Evolutionary conservation across 176 grass and related monocot genomes (phyloP).

Genomic region (Canna indica): DNA sequence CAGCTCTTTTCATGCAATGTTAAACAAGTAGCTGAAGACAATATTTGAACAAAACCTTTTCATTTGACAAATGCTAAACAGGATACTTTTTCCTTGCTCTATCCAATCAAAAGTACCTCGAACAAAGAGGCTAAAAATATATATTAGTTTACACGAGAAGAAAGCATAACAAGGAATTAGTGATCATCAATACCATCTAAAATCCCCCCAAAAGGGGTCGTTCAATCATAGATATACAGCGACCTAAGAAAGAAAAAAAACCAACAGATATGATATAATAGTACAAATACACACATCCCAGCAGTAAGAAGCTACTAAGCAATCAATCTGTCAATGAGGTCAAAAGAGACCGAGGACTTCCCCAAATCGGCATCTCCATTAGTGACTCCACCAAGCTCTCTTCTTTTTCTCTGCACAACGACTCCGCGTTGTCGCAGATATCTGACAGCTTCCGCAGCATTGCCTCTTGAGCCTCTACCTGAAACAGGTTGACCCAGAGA

Average conservation of each 20-base stretch:
- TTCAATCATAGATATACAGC: not conserved
- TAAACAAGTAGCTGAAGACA: not conserved
- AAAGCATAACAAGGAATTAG: not conserved
- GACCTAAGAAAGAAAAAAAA: not conserved
- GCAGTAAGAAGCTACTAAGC: not conserved
- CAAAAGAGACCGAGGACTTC: constrained; percentile 28
- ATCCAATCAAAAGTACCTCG: not conserved
- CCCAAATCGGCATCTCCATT: constrained; percentile 29
- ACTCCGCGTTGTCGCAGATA: constrained; percentile 17
- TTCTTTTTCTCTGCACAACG: constrained; percentile 18
- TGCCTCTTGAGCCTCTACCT: constrained; percentile 19
- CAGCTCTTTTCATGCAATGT: not conserved
- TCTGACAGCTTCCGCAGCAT: not conserved
- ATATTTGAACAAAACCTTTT: not conserved
- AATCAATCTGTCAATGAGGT: not conserved
- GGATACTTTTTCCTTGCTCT: not conserved
- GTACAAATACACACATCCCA: constrained; percentile 2
- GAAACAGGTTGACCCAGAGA: not conserved
- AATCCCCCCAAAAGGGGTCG: not conserved
- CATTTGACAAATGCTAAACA: not conserved
- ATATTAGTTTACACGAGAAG: not conserved
- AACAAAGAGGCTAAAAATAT: not conserved
- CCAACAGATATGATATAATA: not conserved
- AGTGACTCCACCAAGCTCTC: constrained; percentile 20
- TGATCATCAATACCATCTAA: not conserved